Evolutionary conservation across 1,284 basidiomycete genomes (phyloP).

Genomic region (Cutaneotrichosporon spelunceum): DNA sequence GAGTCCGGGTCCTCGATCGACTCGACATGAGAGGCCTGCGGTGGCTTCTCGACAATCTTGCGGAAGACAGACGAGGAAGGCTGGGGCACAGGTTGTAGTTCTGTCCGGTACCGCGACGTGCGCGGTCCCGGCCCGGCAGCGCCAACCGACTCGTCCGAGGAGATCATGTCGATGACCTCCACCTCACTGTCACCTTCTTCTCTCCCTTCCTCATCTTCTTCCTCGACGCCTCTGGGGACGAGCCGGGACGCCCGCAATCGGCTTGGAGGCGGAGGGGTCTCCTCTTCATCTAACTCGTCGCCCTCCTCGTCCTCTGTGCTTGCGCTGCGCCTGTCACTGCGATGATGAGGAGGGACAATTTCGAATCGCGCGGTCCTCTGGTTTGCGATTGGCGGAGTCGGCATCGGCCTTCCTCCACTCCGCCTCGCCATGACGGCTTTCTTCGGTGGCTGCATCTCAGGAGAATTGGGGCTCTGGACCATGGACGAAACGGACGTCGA

Average conservation of each 20-base stretch:
- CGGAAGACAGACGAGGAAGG: constrained; percentile 19
- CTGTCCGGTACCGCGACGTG: constrained; percentile 7
- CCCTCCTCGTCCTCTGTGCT: not conserved
- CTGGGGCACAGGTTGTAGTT: constrained; percentile 21
- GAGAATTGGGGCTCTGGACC: not conserved
- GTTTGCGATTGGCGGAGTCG: not conserved
- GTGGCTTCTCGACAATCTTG: not conserved
- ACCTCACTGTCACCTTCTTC: not conserved
- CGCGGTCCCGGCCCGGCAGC: constrained; percentile 19
- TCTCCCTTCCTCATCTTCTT: constrained; percentile 8
- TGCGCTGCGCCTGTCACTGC: not conserved
- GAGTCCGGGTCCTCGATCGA: constrained; percentile 14
- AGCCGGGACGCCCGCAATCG: not conserved
- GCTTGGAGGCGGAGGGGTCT: not conserved
- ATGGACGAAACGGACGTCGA: not conserved
- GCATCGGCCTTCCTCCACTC: not conserved
- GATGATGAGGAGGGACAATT: not conserved
- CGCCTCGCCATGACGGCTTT: not conserved
- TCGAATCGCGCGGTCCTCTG: not conserved
- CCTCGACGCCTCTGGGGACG: not conserved
- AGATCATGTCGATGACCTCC: not conserved
- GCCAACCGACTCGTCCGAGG: constrained; percentile 5
- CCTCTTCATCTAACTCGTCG: constrained; percentile 3
- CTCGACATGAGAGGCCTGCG: constrained; percentile 7
- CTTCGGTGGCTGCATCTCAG: not conserved